phyloP scores from a whole-genome alignment of 1,284 basidiomycete genomes.

The Cerrena zonata region DNA sequence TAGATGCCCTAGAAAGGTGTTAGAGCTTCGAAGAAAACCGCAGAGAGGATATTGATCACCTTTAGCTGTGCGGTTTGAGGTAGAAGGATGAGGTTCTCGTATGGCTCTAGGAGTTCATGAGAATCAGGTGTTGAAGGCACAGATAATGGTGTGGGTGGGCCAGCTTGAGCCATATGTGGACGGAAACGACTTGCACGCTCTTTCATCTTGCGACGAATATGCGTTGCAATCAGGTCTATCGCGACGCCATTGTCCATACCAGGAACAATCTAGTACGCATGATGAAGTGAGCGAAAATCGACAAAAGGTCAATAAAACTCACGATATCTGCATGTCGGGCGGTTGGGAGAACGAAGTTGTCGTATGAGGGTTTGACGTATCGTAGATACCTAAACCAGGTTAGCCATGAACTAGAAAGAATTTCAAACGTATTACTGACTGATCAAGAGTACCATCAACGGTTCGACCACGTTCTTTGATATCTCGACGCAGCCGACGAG shows the following conservation, averaged over 20 bases:
- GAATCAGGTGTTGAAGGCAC: constrained; percentile 7
- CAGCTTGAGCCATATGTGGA: constrained; percentile 54
- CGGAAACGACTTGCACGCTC: constrained; percentile 73
- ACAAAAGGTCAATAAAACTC: constrained; percentile 19
- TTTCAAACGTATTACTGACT: constrained; percentile 42
- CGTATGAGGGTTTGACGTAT: constrained; percentile 89
- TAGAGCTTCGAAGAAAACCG: not conserved
- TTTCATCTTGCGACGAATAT: constrained; percentile 80
- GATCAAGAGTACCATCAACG: constrained; percentile 84
- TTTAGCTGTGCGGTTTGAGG: constrained; percentile 78
- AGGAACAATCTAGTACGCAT: constrained; percentile 76
- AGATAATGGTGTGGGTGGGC: not conserved
- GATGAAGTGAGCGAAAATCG: not conserved
- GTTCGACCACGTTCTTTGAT: constrained; percentile 82
- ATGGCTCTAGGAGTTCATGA: constrained; percentile 31
- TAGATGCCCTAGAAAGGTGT: constrained; percentile 66
- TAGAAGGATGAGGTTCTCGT: constrained; percentile 61
- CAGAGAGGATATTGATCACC: constrained; percentile 34
- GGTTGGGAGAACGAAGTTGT: constrained; percentile 91
- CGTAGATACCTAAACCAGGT: constrained; percentile 63
- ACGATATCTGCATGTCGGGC: constrained; percentile 85
- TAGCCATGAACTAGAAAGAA: not conserved
- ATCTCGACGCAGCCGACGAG: constrained; percentile 84
- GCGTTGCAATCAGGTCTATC: constrained; percentile 89
- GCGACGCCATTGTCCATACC: constrained; percentile 84